Percentiles rank a stretch among this genome's conserved stretches.
These are phyloP conservation scores for Linnemannia hyalina DNA, from an alignment of 192 early-diverging fungal genomes.

Conservation along the genomic window DNA sequence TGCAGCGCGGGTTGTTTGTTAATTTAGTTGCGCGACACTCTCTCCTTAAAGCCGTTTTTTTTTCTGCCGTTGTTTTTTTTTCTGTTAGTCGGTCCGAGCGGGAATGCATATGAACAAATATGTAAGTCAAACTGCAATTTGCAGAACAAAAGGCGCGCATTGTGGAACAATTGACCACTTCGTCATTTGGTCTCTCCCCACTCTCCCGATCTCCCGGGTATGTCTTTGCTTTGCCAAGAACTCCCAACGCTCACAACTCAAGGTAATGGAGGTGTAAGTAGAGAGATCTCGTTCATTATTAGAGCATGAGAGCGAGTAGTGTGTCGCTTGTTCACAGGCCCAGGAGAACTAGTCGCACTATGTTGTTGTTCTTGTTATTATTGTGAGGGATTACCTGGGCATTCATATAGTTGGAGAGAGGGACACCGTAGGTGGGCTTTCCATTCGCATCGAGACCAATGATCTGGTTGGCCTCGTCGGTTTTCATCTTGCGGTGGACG, in stretches of 20 bases:
- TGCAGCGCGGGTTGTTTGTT: background rate
- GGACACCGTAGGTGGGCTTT: constrained; percentile 75
- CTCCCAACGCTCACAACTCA: background rate
- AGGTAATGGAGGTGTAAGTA: no score
- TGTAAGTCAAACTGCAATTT: background rate
- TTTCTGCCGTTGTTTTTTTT: background rate
- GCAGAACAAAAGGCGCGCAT: background rate
- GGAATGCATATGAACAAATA: background rate
- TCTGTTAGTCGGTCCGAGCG: background rate
- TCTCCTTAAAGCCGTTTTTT: background rate
- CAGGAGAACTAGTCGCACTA: background rate
- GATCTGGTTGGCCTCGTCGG: constrained; percentile 44
- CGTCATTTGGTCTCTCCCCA: background rate
- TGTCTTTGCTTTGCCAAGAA: background rate
- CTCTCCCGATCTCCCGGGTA: background rate
- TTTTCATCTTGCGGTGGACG: constrained; percentile 50
- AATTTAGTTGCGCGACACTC: background rate
- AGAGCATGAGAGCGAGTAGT: background rate
- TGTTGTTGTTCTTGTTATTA: background rate
- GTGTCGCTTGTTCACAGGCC: background rate
- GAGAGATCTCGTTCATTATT: background rate
- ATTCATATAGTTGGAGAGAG: constrained; percentile 94
- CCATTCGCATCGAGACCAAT: constrained; percentile 68
- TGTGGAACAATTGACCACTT: background rate
- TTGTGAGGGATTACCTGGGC: constrained; percentile 70